Base-by-base conservation (phyloP, 2,329 filamentous ascomycete genomes). In the Claviceps purpurea region DNA sequence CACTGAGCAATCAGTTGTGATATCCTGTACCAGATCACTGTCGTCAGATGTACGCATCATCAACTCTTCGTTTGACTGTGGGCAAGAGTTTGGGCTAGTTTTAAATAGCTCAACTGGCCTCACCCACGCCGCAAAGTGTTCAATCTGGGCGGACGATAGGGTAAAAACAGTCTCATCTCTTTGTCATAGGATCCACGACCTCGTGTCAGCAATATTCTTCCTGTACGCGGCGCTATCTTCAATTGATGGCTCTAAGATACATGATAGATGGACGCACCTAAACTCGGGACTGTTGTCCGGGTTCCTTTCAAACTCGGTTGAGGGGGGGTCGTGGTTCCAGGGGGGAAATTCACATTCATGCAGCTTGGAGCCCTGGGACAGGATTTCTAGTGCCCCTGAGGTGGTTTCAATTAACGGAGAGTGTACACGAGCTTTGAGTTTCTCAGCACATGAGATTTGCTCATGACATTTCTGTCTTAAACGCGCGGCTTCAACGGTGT, bases 1-100 rank as follows among this genome's bases (percentile, higher is more conserved):
- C 3, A 98, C 91, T 1, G 93, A 97, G 64, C 93, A 98, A 65
- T 98, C 93, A 0, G 91, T 94, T 5, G 91, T 90, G 54, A 95
- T 82, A 67, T 98, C 93, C 67, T 98, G 93, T 2, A 96, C 89
- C 7, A 98, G 77, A 66, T 98, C 91, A 55, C 87, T 81, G 14
- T 78, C 75, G 8, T 74, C 69, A 6, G 69, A 68, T 16, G 76
- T 72, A 47, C 70, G 67, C 81, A 87, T 87, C 11, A 78, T 69
- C 14, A 73, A 52, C 14, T 65, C 60, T 22, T 62, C 75, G 3
- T 63, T 63, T 39, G 56, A 13, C 6, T 46, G 24, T 8, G 56
- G 65, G 63, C 68, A 56, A 60, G 63, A 51, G 7, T 54, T 44
- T 10, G 53, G 41, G 5, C 49, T 46, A 6, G 54, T 49, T 3